Conservation (phyloP, 306 rosid genomes). For the Trifolium dubium region DNA sequence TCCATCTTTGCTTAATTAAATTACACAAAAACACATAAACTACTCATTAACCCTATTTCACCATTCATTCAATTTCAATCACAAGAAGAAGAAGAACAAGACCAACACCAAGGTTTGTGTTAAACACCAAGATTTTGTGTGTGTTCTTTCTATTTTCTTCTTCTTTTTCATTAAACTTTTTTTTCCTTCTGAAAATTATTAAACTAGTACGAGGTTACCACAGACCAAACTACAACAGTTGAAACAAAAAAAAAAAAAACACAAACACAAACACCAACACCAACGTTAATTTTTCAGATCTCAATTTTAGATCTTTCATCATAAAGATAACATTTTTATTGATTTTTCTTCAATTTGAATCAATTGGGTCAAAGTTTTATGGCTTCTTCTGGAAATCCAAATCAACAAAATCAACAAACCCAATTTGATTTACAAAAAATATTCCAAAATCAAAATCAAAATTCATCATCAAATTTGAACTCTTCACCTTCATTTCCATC, state of each 20-base stretch:
- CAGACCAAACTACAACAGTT: not conserved
- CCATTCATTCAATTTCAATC: constrained; percentile 41
- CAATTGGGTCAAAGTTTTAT: constrained; percentile 35
- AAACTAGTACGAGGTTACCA: constrained; percentile 40
- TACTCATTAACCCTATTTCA: constrained; percentile 36
- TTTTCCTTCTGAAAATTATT: constrained; percentile 27
- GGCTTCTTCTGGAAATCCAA: constrained; percentile 63
- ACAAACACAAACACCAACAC: constrained; percentile 16
- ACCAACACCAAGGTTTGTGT: constrained; percentile 28
- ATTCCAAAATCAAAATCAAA: constrained; percentile 37
- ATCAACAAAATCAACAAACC: constrained; percentile 49
- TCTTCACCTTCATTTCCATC: constrained; percentile 58
- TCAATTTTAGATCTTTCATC: constrained; percentile 43
- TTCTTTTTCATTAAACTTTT: not conserved
- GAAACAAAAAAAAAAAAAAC: not conserved
- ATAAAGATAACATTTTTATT: constrained; percentile 12
- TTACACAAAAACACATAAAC: constrained; percentile 34
- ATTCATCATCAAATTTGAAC: constrained; percentile 45
- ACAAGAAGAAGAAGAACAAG: constrained; percentile 20
- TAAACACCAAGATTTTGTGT: constrained; percentile 17
- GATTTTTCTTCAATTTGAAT: constrained; percentile 21
- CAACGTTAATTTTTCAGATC: constrained; percentile 49
- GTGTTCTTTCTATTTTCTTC: not conserved
- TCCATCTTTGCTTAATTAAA: constrained; percentile 34
- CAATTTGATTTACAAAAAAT: constrained; percentile 61